phyloP scores from a whole-genome alignment of 192 early-diverging fungal species.

The Irineochytrium annulatum region DNA sequence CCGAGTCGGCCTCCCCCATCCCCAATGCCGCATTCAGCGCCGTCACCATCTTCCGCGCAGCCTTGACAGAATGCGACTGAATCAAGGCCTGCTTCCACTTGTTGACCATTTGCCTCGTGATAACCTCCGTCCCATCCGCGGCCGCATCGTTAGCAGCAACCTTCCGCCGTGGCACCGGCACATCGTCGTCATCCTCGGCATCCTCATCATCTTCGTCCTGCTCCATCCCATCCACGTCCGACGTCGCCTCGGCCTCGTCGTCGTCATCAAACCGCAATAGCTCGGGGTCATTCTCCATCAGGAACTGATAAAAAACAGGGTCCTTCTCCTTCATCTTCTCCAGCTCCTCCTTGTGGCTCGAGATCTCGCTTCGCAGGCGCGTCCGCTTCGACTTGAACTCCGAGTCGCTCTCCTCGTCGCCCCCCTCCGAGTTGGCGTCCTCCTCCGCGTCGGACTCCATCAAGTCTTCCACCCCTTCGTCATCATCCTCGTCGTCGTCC shows the following conservation, averaged over 20 bases:
- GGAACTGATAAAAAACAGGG: conserved; percentile 88
- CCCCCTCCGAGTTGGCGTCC: conserved; percentile 46
- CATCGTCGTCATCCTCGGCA: conserved; percentile 34
- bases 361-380: conserved; percentile 54
- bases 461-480: conserved; percentile 48
- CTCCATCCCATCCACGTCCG: conserved; percentile 22
- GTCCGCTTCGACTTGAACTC: conserved; percentile 38
- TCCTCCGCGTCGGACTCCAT: conserved; percentile 38
- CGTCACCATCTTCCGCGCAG: conserved; percentile 69
- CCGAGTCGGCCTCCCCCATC: conserved; percentile 17
- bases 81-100: conserved; percentile 61
- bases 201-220: conserved; percentile 35
- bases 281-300: conserved; percentile 79
- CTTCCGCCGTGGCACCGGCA: neutral
- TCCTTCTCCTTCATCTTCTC: conserved; percentile 81
- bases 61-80: conserved; percentile 55
- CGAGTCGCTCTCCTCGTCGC: conserved; percentile 27
- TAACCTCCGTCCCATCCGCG: conserved; percentile 28
- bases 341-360: conserved; percentile 73
- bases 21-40: conserved; percentile 65
- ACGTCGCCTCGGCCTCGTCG: conserved; percentile 28
- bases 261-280: conserved; percentile 69
- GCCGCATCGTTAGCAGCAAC: conserved; percentile 27
- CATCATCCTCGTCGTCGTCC: conserved; percentile 32
- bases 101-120: conserved; percentile 73